These are phyloP conservation scores for Stagonosporopsis rhizophila DNA, from an alignment of 2,329 filamentous ascomycete genomes.

Conservation along the genomic window DNA sequence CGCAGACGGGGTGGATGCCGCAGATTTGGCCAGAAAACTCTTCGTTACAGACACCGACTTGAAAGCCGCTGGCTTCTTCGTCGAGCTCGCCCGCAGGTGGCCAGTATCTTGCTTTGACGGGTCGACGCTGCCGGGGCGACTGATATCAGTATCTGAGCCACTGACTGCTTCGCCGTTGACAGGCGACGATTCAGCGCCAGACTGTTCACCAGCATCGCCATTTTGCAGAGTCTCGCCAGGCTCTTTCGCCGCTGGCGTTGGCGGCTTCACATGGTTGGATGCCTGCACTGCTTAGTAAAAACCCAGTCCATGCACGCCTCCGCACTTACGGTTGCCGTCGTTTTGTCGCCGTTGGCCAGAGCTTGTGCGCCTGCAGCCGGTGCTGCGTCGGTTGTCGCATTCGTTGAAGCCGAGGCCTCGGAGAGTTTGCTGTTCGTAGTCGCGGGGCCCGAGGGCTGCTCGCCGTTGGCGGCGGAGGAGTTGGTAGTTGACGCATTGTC, in stretches of 20 bases:
- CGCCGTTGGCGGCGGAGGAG: slow-evolving; percentile 60
- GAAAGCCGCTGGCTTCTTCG: slow-evolving; percentile 78
- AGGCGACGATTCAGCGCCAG: slow-evolving; percentile 40
- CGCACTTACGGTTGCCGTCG: slow-evolving; percentile 34
- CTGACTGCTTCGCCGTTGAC: slow-evolving; percentile 72
- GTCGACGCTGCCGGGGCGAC: slow-evolving; percentile 61
- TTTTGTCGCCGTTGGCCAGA: slow-evolving; percentile 26
- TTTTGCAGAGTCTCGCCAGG: slow-evolving; percentile 42
- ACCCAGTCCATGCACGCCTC: background rate
- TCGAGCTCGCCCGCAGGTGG: slow-evolving; percentile 63
- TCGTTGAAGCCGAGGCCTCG: slow-evolving; percentile 46
- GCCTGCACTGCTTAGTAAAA: slow-evolving; percentile 28
- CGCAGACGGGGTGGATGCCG: slow-evolving; percentile 58
- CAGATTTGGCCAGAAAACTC: slow-evolving; percentile 79
- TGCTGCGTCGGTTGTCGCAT: slow-evolving; percentile 27
- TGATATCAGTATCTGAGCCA: slow-evolving; percentile 78
- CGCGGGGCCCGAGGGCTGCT: slow-evolving; percentile 48
- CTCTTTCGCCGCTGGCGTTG: slow-evolving; percentile 22
- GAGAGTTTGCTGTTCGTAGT: slow-evolving; percentile 32
- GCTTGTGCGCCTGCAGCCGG: slow-evolving; percentile 25
- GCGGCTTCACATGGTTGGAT: slow-evolving; percentile 21
- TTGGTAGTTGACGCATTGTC: slow-evolving; percentile 67
- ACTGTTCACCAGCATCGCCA: slow-evolving; percentile 46
- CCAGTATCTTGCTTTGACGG: slow-evolving; percentile 64
- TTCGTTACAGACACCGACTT: slow-evolving; percentile 87